These are phyloP conservation scores for Solanum chiquidenum DNA, from an alignment of 257 asterid genomes.

Conservation along the genomic window DNA sequence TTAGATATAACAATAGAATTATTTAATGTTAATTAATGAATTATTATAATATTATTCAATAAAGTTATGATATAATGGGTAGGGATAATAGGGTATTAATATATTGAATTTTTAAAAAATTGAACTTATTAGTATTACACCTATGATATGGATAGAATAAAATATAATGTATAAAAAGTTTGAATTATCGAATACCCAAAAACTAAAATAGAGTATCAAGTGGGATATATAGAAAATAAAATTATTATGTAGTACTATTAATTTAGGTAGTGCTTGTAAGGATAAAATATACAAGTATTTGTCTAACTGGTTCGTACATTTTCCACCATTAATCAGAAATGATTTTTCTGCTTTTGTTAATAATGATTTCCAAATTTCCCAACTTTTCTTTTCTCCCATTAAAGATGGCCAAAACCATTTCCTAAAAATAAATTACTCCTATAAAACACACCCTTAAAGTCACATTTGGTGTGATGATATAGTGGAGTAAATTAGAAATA, in stretches of 20 bases:
- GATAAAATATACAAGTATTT: background rate
- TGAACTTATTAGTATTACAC: too few species aligned
- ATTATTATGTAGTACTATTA: too few species aligned
- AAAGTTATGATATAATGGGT: background rate
- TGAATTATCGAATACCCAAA: background rate
- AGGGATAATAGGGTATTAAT: too few species aligned
- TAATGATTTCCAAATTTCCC: background rate
- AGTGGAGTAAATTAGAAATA: background rate
- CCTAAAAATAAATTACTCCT: background rate
- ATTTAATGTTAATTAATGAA: too few species aligned
- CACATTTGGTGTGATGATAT: background rate
- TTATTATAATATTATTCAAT: too few species aligned
- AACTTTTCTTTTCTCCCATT: background rate
- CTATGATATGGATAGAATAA: background rate
- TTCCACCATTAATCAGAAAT: background rate
- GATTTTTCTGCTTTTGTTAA: background rate
- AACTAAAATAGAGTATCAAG: background rate
- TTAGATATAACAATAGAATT: background rate
- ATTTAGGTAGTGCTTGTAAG: background rate
- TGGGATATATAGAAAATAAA: background rate
- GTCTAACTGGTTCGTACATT: background rate
- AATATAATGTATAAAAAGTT: too few species aligned
- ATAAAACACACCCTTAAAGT: background rate
- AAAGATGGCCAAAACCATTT: background rate
- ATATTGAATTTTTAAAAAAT: too few species aligned